Conservation (phyloP, 805 yeast genomes). For the Candida chilensis region DNA sequence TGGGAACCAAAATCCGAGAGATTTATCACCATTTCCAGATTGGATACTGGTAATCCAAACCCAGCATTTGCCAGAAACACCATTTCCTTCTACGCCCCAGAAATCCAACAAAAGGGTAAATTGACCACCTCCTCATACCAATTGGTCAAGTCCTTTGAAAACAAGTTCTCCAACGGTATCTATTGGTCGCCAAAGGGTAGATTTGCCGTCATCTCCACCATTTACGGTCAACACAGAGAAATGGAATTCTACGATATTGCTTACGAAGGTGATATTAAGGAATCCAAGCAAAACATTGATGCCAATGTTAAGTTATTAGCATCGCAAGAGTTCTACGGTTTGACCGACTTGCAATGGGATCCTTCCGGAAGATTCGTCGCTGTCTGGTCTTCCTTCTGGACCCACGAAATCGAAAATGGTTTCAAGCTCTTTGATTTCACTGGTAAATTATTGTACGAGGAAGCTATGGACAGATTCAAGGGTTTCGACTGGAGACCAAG, state of each 20-base stretch:
- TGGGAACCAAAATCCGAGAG: conserved; percentile 96
- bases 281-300: conserved; percentile 36
- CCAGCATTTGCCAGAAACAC: conserved; percentile 59
- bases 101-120: conserved; percentile 44
- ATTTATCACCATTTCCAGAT: conserved; percentile 68
- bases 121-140: conserved; percentile 45
- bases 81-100: conserved; percentile 78
- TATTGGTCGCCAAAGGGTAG: conserved; percentile 93
- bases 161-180: conserved; percentile 64
- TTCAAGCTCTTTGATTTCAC: conserved; percentile 80
- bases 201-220: conserved; percentile 52
- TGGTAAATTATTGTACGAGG: conserved; percentile 71
- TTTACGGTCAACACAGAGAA: conserved; percentile 46
- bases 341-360: conserved; percentile 88
- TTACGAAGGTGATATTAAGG: conserved; percentile 59
- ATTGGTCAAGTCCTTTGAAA: conserved; percentile 45
- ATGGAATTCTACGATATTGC: conserved; percentile 83
- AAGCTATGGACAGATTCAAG: conserved; percentile 72
- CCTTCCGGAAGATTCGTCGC: conserved; percentile 89
- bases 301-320: conserved; percentile 56
- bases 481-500: conserved; percentile 97
- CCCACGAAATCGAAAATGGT: conserved; percentile 83
- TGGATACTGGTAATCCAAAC: conserved; percentile 45
- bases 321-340: conserved; percentile 59
- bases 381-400: conserved; percentile 82